Evolutionary conservation across 2,329 filamentous ascomycete genomes (phyloP).

Genomic region (Teratosphaeria destructans): DNA sequence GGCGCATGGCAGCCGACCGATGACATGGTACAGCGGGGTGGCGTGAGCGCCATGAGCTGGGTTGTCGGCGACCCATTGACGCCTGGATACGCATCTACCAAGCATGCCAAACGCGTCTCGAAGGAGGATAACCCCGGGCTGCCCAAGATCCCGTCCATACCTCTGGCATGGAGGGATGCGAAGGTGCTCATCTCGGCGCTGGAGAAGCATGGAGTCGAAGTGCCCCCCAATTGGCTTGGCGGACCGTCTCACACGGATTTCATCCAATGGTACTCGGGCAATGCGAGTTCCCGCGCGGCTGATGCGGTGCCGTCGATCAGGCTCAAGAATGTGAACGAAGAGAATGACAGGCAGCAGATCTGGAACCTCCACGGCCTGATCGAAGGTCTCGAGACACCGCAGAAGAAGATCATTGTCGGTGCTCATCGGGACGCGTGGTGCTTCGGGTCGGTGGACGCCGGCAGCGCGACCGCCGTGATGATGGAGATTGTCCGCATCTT

Average conservation of each 20-base stretch:
- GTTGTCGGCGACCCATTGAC: constrained; percentile 86
- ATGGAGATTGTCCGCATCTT: constrained; percentile 81
- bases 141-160: constrained; percentile 77
- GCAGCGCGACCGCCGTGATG: constrained; percentile 82
- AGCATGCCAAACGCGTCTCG: constrained; percentile 54
- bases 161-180: constrained; percentile 82
- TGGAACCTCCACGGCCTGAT: constrained; percentile 88
- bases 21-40: constrained; percentile 72
- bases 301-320: constrained; percentile 55
- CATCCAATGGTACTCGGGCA: constrained; percentile 72
- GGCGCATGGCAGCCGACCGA: constrained; percentile 63
- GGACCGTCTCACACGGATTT: constrained; percentile 50
- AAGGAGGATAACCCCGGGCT: constrained; percentile 63
- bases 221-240: constrained; percentile 63
- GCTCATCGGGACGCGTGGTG: constrained; percentile 92
- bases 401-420: constrained; percentile 79
- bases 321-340: constrained; percentile 65
- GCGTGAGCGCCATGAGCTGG: constrained; percentile 71
- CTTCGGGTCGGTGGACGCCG: constrained; percentile 75
- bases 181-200: constrained; percentile 66
- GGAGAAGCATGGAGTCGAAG: constrained; percentile 53
- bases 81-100: constrained; percentile 69
- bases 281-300: constrained; percentile 42
- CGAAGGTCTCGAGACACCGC: constrained; percentile 67
- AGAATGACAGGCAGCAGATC: constrained; percentile 55